Conservation (phyloP, 768 basidiomycete genomes). For the Clavaria fumosa region DNA sequence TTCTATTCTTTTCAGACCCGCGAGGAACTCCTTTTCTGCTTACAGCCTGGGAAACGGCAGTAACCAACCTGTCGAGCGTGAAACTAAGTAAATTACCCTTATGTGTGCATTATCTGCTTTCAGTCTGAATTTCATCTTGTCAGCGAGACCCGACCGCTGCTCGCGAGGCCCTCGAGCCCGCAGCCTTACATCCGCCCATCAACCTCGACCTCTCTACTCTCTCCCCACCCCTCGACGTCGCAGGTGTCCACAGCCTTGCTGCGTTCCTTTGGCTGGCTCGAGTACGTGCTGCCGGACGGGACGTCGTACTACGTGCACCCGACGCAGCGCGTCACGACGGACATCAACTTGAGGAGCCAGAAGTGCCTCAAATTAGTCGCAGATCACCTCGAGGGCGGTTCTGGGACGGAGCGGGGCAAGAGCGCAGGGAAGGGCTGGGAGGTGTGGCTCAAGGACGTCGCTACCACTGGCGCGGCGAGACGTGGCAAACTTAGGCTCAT, state of each 20-base stretch:
- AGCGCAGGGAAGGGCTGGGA: constrained; percentile 30
- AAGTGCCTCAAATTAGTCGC: constrained; percentile 34
- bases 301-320: constrained; percentile 57
- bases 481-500: constrained; percentile 21
- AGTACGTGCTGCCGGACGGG: constrained; percentile 61
- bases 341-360: constrained; percentile 45
- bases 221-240: constrained; percentile 11
- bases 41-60: neutral
- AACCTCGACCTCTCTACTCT: constrained; percentile 12
- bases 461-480: constrained; percentile 15
- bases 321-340: constrained; percentile 46
- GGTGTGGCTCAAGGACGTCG: constrained; percentile 43
- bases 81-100: neutral
- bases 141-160: constrained; percentile 42
- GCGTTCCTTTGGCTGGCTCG: constrained; percentile 56
- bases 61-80: neutral
- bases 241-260: constrained; percentile 21
- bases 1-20: no score
- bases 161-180: constrained; percentile 23
- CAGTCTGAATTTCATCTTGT: neutral
- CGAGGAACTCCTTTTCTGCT: neutral
- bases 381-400: constrained; percentile 28
- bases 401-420: constrained; percentile 11
- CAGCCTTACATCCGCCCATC: constrained; percentile 16
- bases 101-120: no score